Base-by-base conservation (phyloP, 202 grass and related monocot genomes). In the Elaeis oleifera region DNA sequence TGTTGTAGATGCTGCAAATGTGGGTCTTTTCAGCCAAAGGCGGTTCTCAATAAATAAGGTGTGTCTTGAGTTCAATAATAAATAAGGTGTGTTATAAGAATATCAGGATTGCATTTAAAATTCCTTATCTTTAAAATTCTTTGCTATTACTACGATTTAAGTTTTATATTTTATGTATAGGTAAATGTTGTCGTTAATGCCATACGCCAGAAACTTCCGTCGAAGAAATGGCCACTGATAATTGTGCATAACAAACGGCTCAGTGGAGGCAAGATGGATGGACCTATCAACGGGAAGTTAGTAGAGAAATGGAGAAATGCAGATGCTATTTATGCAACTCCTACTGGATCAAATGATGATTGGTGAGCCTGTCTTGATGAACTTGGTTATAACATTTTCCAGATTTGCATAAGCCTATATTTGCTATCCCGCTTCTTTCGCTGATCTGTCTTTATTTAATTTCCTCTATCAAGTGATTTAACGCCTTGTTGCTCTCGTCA, bases 311-410 rank as follows among this genome's bases (percentile, higher is more conserved):
- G 85, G 85, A 84, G 75, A 68, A 65, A 73, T 62, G 63, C 58
- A 57, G 51, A 70, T 89, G 69, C 74, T 76, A 60, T 89, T 36
- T 89, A 84, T 76, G 74, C 75, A 66, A 89, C 85, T 27, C 85
- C 85, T 67, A 89, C 78, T 61, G 63, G 71, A 18, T 84, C 81
- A 64, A 89, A 89, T 61, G 81, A 89, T 73, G 85, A 89, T 58
- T 89, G 85, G 85, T 89, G 77, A 72, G 85, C 23, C 16, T 44
- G 24, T 58, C 39, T 50, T 16, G 14, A 26, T 3, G 25, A 57
- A 75, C 26, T 63, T 73, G 59, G 3, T 73, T 31, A 51, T 51
- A 14, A 51, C 51, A 52, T 7, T 19, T 28, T 14, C 9, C 16
- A 16, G 16, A 19, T 17, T 26, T 5, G 16, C 2, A 13, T 13